Percentiles rank a stretch among this genome's conserved stretches.
Conservation (phyloP, 2,329 filamentous ascomycete species). For the Alternaria burnsii region DNA sequence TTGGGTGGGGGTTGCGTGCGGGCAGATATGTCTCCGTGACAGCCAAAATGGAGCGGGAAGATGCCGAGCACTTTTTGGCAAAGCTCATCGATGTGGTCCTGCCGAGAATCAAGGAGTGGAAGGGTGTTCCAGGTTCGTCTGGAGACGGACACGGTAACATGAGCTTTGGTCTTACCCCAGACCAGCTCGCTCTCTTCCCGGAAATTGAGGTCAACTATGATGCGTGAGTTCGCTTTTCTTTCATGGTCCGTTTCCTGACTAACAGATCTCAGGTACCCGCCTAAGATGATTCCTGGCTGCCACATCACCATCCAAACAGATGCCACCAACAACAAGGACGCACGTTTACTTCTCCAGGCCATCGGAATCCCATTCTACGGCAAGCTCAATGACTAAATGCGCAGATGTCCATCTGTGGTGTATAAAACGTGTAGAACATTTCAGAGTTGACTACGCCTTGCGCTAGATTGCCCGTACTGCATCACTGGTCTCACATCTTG, state of each 20-base stretch:
- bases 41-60: conserved; percentile 77
- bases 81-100: conserved; percentile 90
- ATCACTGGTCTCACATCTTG: not conserved
- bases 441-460: conserved; percentile 3
- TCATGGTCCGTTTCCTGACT: not conserved
- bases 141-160: conserved; percentile 92
- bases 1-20: conserved; percentile 76
- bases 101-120: conserved; percentile 96
- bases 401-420: conserved; percentile 3
- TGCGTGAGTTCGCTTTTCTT: conserved; percentile 65
- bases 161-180: conserved; percentile 77
- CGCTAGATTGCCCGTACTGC: not conserved
- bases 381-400: conserved; percentile 61
- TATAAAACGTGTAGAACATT: conserved; percentile 30
- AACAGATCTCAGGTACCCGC: conserved; percentile 61
- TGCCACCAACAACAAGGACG: conserved; percentile 85
- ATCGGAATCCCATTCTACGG: conserved; percentile 85
- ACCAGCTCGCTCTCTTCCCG: conserved; percentile 84
- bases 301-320: conserved; percentile 85
- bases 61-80: conserved; percentile 88
- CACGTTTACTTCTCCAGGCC: conserved; percentile 75
- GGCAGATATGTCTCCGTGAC: conserved; percentile 80
- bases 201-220: conserved; percentile 96
- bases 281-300: conserved; percentile 83
- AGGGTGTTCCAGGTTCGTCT: conserved; percentile 76